Conservation (phyloP, 768 basidiomycete species). For the Suillus decipiens region DNA sequence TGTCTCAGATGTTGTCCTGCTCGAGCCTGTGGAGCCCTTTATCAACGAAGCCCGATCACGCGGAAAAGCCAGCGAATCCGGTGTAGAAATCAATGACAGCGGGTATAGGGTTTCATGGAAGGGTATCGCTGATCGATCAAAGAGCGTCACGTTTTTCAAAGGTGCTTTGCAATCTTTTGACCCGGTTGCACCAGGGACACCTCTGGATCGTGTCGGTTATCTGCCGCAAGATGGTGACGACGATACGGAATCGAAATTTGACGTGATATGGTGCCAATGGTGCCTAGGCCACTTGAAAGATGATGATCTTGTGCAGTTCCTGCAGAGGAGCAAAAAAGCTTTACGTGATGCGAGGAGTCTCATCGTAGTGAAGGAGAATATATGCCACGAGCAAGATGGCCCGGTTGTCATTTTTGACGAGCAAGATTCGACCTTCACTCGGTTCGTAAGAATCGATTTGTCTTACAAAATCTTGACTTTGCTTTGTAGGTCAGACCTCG, state of each 20-base stretch:
- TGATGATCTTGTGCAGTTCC: slow-evolving; percentile 73
- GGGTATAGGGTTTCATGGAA: slow-evolving; percentile 50
- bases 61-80: slow-evolving; percentile 28
- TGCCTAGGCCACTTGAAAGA: slow-evolving; percentile 88
- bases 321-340: slow-evolving; percentile 61
- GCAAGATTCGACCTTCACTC: slow-evolving; percentile 86
- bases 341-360: slow-evolving; percentile 50
- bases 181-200: slow-evolving; percentile 49
- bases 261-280: slow-evolving; percentile 98
- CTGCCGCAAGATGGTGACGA: slow-evolving; percentile 50
- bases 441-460: slow-evolving; percentile 45
- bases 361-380: slow-evolving; percentile 92
- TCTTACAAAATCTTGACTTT: slow-evolving; percentile 4
- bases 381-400: slow-evolving; percentile 65
- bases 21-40: slow-evolving; percentile 86
- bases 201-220: slow-evolving; percentile 70
- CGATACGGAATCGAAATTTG: slow-evolving; percentile 65
- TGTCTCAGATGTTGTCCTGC: slow-evolving; percentile 81
- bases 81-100: slow-evolving; percentile 38
- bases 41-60: slow-evolving; percentile 65
- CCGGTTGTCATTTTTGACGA: slow-evolving; percentile 71
- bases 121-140: slow-evolving; percentile 61
- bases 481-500: slow-evolving; percentile 68
- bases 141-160: slow-evolving; percentile 79
- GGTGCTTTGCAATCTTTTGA: slow-evolving; percentile 82